Base-by-base conservation (phyloP, 2,329 filamentous ascomycete genomes). In the Neofusicoccum parvum region DNA sequence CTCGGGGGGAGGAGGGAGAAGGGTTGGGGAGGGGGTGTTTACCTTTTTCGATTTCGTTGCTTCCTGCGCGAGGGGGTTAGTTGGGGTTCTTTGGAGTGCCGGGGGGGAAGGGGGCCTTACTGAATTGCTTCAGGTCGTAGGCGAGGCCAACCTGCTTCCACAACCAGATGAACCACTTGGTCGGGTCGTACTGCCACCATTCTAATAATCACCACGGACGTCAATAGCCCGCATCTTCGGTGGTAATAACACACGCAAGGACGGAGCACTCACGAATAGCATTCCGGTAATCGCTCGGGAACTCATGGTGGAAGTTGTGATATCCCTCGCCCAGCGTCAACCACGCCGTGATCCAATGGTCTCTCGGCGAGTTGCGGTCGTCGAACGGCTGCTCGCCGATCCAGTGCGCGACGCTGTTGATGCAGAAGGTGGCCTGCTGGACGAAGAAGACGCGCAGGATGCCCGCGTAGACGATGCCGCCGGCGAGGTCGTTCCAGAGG, bases 241-340 rank as follows among this genome's bases (percentile, higher is more conserved):
- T 7, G 5, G 1, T 32, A 2, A 32, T 32, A 2, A 5, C 27
- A 32, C 5, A 7, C 27, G 5, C 27, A 7, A 32, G 27, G 6
- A 1, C 1, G 27, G 27, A 32, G 27, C 27, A 32, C 53, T 50
- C 3, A 66, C 64, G 85, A 71, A 95, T 94, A 68, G 92, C 92
- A 77, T 96, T 96, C 77, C 92, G 91, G 87, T 95, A 96, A 79
- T 96, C 92, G 11, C 91, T 94, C 64, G 92, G 92, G 81, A 96
- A 96, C 79, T 96, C 92, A 85, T 96, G 92, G 82, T 96, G 92
- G 86, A 96, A 96, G 86, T 96, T 96, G 86, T 96, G 92, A 83
- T 96, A 96, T 36, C 92, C 92, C 81, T 94, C 92, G 56, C 92
- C 92, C 23, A 96, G 89, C 49, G 92, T 96, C 71, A 92, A 89